Evolutionary conservation across 768 basidiomycete species (phyloP), one percentile per base, ranked within the genome.

Genomic region (Hericium rajendrae): DNA sequence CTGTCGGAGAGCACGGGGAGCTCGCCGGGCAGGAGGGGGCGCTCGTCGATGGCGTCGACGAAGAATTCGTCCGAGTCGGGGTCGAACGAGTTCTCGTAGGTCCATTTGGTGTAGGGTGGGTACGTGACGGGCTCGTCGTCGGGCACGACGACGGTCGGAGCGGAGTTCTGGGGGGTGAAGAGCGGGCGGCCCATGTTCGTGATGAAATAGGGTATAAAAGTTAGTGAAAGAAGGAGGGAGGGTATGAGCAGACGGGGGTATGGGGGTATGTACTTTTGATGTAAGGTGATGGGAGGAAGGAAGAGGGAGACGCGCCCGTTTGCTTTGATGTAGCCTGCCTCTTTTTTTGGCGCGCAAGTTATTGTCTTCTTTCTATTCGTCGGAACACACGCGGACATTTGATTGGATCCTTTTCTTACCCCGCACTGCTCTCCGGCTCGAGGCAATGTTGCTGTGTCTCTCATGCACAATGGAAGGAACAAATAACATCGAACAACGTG

Each of bases 31-130:
- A 48, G 46, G 43, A 64, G 53, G 24, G 52, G 39, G 10, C 56
- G 57, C 57, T 64, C 63, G 32, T 60, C 61, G 18, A 64, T 58
- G 6, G 59, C 62, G 40, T 64, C 62, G 43, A 58, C 54, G 50
- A 64, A 64, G 57, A 64, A 64, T 20, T 63, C 62, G 18, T 64
- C 63, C 0, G 57, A 58, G 51, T 64, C 63, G 41, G 63, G 63
- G 56, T 64, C 63, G 55, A 60, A 64, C 38, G 63, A 15, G 37
- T 64, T 64, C 24, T 57, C 58, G 37, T 64, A 64, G 37, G 59
- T 55, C 63, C 63, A 64, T 50, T 43, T 55, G 51, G 22, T 18
- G 37, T 61, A 61, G 28, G 41, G 48, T 11, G 61, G 54, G 38
- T 49, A 55, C 13, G 56, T 52, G 48, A 57, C 57, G 37, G 26